Evolutionary conservation across 75 land plant species (phyloP), one percentile per base, ranked within the genome.

Genomic region (Selaginella tamariscina): DNA sequence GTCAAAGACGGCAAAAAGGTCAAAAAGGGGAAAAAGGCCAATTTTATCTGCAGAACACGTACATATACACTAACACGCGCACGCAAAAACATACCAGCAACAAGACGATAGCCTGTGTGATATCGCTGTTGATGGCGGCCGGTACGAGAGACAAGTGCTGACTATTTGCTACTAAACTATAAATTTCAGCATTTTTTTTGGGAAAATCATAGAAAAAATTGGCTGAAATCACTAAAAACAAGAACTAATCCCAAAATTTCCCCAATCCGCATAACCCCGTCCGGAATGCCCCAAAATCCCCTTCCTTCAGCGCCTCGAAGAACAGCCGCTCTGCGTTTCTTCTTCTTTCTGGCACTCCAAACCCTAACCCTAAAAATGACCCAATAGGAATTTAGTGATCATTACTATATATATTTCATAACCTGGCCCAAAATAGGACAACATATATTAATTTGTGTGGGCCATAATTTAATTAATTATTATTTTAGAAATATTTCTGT

Each of bases 111-210:
- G 24, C 95, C 95, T 49, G 32, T 68, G 20, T 87, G 82, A 64
- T 89, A 89, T 1, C 85, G 83, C 80, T 89, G 95, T 73, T 87
- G 91, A 70, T 84, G 95, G 2, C 95, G 91, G 65, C 95, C 95
- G 18, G 95, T 89, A 11, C 95, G 91, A 55, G 95, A 86, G 56
- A 89, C 95, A 78, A 89, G 84, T 24, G 83, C 85, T 29, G 80
- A 76, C 87, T 82, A 39, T 68, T 74, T 39, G 49, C 49, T 39
- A 5, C 11, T 39, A 39, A 39, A 5, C 49, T 15, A 5, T 5
- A 39, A 39, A 39, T 39, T 15, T 39, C 49, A 39, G 49, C 49
- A 39, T 39, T 15, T 39, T 15, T 5, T 5, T 39, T n/a, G n/a
- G 49, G 49, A 39, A 39, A 39, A 39, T 15, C 49, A 15, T n/a